A percentile compares a stretch with the other conserved stretches of the same genome.
Evolutionary conservation across 2,329 filamentous ascomycete species (phyloP).

Genomic region (Fusarium austroafricanum): DNA sequence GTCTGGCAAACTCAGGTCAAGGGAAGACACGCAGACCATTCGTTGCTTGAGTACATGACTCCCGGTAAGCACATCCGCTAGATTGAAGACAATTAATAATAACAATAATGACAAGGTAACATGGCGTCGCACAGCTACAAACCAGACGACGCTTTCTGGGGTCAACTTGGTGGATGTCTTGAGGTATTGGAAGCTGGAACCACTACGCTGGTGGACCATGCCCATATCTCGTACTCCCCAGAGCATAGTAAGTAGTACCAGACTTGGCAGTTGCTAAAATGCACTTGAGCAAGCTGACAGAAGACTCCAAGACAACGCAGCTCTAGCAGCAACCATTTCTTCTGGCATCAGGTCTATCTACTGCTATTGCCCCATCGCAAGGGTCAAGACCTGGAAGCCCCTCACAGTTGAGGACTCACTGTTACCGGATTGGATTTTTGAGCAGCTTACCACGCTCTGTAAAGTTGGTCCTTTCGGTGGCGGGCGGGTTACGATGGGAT

Average conservation of each 20-base stretch:
- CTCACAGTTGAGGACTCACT: background rate
- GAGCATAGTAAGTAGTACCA: background rate
- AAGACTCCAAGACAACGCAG: background rate
- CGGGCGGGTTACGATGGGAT: conserved; percentile 11
- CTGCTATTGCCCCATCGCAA: background rate
- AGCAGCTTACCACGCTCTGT: background rate
- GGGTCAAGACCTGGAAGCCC: conserved; percentile 18
- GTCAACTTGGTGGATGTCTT: conserved; percentile 10
- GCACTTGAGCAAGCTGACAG: background rate
- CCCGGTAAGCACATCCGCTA: background rate
- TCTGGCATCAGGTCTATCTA: conserved; percentile 16
- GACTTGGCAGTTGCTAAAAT: background rate
- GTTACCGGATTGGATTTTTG: background rate
- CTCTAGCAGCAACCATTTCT: conserved; percentile 4
- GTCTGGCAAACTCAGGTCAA: conserved; percentile 22
- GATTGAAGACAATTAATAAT: fast-evolving
- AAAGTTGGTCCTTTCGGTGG: background rate
- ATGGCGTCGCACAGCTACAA: conserved; percentile 13
- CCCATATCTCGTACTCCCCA: conserved; percentile 10
- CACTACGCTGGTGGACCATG: conserved; percentile 6
- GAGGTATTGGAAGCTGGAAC: conserved; percentile 13
- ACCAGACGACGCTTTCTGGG: conserved; percentile 10
- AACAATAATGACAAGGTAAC: background rate
- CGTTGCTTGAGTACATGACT: conserved; percentile 2
- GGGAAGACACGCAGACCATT: conserved; percentile 6